phyloP scores from a whole-genome alignment of 495 filamentous ascomycete genomes.

The Neurospora africana region DNA sequence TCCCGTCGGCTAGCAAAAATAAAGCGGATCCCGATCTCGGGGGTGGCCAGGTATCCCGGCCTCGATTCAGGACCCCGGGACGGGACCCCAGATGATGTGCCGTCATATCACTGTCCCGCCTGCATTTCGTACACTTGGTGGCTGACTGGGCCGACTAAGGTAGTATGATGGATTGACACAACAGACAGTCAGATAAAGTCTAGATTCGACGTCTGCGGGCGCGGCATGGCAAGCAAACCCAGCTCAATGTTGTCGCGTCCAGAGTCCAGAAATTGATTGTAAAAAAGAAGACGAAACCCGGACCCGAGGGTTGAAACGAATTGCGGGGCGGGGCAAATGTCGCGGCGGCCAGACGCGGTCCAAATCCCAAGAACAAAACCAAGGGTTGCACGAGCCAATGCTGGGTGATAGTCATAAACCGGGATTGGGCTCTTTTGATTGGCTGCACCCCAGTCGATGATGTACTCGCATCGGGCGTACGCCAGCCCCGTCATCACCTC shows the following conservation, averaged over 20 bases:
- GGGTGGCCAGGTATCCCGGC: not conserved
- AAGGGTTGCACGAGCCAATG: not conserved
- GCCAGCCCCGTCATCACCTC: not conserved
- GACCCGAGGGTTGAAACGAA: not conserved
- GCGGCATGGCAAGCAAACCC: not conserved
- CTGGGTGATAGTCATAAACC: not conserved
- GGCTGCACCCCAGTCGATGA: not conserved
- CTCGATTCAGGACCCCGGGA: not conserved
- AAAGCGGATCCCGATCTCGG: not conserved
- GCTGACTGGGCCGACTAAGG: not conserved
- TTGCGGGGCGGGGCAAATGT: not conserved
- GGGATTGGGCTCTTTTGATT: not conserved
- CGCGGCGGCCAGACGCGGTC: not conserved
- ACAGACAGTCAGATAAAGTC: not conserved
- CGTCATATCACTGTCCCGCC: not conserved
- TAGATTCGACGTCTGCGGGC: not conserved
- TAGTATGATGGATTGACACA: not conserved
- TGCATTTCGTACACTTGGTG: not conserved
- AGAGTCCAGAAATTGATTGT: not conserved
- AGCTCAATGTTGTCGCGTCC: not conserved
- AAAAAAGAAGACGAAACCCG: not conserved
- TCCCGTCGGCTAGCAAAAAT: not conserved
- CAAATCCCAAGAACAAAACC: not conserved
- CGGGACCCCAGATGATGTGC: not conserved
- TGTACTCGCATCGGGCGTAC: not conserved